Evolutionary conservation across 2,329 filamentous ascomycete genomes (phyloP).

Genomic region (Epichloe uncinata): DNA sequence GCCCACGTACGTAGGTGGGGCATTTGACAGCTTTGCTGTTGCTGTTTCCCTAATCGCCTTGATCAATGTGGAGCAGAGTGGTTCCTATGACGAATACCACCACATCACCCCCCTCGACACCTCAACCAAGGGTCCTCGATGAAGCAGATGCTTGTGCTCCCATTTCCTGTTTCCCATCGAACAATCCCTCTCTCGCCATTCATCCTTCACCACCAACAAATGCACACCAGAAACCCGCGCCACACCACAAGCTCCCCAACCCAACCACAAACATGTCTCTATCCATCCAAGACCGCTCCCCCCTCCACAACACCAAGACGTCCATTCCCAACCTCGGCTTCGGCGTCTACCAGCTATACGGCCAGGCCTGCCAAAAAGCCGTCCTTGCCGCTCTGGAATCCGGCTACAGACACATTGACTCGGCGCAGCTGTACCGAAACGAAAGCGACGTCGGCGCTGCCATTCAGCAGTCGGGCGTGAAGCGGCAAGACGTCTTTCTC

Average conservation of each 20-base stretch:
- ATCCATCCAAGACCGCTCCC: conserved; percentile 8
- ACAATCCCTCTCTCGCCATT: no score
- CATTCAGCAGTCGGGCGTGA: conserved; percentile 40
- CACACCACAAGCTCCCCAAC: not conserved
- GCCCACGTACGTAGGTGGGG: no score
- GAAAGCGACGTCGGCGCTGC: conserved; percentile 54
- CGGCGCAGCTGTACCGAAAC: conserved; percentile 52
- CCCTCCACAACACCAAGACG: conserved; percentile 12
- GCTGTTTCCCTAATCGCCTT: no score
- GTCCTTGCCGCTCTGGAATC: conserved; percentile 42
- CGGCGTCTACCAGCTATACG: conserved; percentile 52
- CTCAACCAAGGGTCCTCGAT: no score
- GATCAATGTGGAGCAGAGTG: conserved; percentile 2
- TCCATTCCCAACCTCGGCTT: conserved; percentile 55
- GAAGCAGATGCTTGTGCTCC: not conserved
- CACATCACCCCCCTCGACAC: no score
- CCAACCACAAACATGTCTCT: conserved; percentile 1
- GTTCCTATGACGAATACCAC: conserved; percentile 2
- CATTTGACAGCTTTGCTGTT: no score
- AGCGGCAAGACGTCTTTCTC: conserved; percentile 48
- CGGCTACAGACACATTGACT: conserved; percentile 53
- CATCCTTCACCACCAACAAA: no score
- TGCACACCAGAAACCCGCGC: not conserved
- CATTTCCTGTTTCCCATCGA: no score
- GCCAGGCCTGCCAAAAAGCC: conserved; percentile 40